These are phyloP conservation scores for Chlorophyllum brunneum DNA, from an alignment of 768 basidiomycete species.

Conservation along the genomic window DNA sequence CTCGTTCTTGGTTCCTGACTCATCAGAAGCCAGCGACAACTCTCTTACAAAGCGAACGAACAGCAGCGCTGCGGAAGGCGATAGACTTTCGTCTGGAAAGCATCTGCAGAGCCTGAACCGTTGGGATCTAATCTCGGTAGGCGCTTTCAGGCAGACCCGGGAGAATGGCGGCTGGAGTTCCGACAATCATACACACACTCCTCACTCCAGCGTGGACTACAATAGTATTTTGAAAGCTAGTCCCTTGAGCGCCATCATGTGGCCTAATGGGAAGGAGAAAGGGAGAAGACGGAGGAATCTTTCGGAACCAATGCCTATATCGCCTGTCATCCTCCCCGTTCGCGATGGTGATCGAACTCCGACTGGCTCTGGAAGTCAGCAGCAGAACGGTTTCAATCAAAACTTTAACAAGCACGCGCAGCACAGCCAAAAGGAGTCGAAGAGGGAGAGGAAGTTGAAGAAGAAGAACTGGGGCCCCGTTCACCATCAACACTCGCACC, in stretches of 20 bases:
- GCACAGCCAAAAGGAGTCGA: conserved; percentile 61
- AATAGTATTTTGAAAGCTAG: conserved; percentile 51
- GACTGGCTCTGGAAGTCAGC: conserved; percentile 27
- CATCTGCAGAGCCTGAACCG: conserved; percentile 51
- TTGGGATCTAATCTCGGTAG: conserved; percentile 74
- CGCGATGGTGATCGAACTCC: conserved; percentile 58
- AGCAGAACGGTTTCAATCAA: conserved; percentile 18
- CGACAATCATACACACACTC: conserved; percentile 23
- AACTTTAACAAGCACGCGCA: conserved; percentile 33
- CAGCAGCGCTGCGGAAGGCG: conserved; percentile 18
- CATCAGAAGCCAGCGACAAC: conserved; percentile 16
- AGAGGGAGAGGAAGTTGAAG: conserved; percentile 67
- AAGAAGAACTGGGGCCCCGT: conserved; percentile 48
- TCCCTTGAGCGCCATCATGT: conserved; percentile 54
- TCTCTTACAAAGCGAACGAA: not conserved
- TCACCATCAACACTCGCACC: conserved; percentile 37
- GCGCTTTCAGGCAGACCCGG: conserved; percentile 66
- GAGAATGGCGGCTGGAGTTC: conserved; percentile 32
- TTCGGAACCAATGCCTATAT: conserved; percentile 32
- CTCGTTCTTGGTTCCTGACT: conserved; percentile 63
- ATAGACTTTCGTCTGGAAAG: conserved; percentile 30
- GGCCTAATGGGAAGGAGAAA: conserved; percentile 36
- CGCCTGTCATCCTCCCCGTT: conserved; percentile 50
- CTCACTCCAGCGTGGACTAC: conserved; percentile 35
- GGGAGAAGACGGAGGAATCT: conserved; percentile 23